Conservation (phyloP, 495 filamentous ascomycete genomes). For the Aspergillus diversus region DNA sequence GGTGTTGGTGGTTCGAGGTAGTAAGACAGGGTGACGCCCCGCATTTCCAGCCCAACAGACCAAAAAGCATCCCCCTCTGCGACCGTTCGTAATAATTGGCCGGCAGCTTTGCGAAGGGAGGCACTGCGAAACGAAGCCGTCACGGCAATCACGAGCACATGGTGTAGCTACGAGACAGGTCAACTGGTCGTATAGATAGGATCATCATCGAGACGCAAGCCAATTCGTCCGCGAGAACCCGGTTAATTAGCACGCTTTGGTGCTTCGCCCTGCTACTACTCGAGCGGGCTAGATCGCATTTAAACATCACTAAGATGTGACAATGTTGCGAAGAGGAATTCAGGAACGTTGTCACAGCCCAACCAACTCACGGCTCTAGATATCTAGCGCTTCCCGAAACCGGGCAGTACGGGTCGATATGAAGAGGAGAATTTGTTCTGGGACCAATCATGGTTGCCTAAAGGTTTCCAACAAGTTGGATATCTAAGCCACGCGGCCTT, state of each 20-base stretch:
- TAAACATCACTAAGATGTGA: neutral
- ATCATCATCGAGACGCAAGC: neutral
- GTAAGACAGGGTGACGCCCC: neutral
- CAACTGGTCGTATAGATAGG: neutral
- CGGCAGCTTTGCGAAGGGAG: neutral
- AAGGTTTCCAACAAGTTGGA: slow-evolving; percentile 5
- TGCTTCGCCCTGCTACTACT: too few species aligned
- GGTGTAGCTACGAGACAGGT: neutral
- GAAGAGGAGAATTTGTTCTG: neutral
- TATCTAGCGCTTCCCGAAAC: neutral
- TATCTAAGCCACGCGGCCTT: slow-evolving; percentile 3
- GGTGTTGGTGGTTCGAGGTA: slow-evolving; percentile 1
- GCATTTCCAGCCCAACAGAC: neutral
- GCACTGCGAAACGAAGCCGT: neutral
- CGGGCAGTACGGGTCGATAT: neutral
- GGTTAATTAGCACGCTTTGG: slow-evolving; percentile 3
- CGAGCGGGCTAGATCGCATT: neutral
- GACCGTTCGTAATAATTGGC: neutral
- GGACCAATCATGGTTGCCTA: neutral
- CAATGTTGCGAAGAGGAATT: neutral
- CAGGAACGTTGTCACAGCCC: neutral
- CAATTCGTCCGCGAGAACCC: neutral
- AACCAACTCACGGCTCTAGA: slow-evolving; percentile 1
- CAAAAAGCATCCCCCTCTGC: neutral
- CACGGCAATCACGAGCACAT: neutral